phyloP scores from a whole-genome alignment of 2,329 filamentous ascomycete species.

The Trichoderma harzianum region DNA sequence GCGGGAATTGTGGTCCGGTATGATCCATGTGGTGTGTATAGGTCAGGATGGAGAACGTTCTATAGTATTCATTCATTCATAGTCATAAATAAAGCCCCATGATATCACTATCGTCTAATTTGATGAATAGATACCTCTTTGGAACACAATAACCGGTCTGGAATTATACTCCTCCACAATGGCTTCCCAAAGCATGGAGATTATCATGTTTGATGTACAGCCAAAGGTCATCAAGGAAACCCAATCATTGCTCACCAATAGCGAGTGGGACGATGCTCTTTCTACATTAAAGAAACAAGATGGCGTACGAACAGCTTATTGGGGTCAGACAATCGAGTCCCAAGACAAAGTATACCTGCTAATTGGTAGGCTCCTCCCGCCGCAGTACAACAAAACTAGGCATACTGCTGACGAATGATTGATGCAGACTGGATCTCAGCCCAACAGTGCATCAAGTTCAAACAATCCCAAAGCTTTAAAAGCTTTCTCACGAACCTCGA shows the following conservation, averaged over 20 bases:
- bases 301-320: neutral
- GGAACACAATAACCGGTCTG: neutral
- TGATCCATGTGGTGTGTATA: neutral
- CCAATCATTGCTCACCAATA: neutral
- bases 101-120: neutral
- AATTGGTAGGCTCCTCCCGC: neutral
- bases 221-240: neutral
- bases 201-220: neutral
- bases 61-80: neutral
- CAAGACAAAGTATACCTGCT: neutral
- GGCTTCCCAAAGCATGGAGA: neutral
- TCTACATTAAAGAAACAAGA: neutral
- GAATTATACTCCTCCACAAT: neutral
- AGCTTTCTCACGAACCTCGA: neutral
- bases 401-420: neutral
- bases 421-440: neutral
- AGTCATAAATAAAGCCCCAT: neutral
- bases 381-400: neutral
- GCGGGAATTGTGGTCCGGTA: neutral
- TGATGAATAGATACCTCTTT: neutral
- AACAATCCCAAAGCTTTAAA: neutral
- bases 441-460: neutral
- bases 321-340: neutral
- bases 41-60: neutral
- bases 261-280: neutral